Conservation (phyloP, 805 yeast genomes). For the Kluyveromyces dobzhanskii region DNA sequence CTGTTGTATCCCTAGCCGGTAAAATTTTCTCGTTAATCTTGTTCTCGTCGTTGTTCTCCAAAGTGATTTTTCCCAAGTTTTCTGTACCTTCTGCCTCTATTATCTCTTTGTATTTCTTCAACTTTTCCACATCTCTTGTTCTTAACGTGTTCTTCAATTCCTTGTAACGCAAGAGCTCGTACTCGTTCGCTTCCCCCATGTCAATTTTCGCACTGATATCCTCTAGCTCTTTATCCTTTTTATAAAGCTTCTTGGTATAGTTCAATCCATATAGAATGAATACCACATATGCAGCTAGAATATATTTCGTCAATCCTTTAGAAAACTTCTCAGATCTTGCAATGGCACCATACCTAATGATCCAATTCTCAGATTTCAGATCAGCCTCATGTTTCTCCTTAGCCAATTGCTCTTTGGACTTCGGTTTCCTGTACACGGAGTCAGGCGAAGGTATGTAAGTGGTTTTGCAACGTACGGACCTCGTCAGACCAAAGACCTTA, state of each 20-base stretch:
- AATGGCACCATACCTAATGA: constrained; percentile 45
- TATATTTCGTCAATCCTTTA: constrained; percentile 53
- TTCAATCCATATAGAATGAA: constrained; percentile 52
- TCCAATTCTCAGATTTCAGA: constrained; percentile 29
- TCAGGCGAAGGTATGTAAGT: constrained; percentile 16
- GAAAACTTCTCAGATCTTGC: constrained; percentile 49
- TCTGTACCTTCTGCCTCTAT: constrained; percentile 29
- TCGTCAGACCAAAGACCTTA: no score
- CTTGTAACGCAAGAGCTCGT: constrained; percentile 54
- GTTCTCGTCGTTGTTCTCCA: constrained; percentile 27
- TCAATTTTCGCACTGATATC: constrained; percentile 32
- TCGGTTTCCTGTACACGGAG: constrained; percentile 14
- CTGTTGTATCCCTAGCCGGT: constrained; percentile 74
- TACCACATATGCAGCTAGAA: constrained; percentile 50
- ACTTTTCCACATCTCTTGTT: constrained; percentile 54
- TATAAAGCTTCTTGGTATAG: constrained; percentile 58
- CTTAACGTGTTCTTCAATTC: constrained; percentile 52
- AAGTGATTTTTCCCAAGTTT: constrained; percentile 25
- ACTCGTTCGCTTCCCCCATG: constrained; percentile 39
- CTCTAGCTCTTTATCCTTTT: constrained; percentile 54
- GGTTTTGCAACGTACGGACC: constrained; percentile 3
- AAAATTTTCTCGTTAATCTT: constrained; percentile 36
- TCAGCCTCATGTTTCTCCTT: constrained; percentile 27
- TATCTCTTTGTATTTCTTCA: constrained; percentile 51
- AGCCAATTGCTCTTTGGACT: constrained; percentile 29